These are phyloP conservation scores for Elsinoe ampelina DNA, from an alignment of 2,329 filamentous ascomycete species.

Conservation along the genomic window DNA sequence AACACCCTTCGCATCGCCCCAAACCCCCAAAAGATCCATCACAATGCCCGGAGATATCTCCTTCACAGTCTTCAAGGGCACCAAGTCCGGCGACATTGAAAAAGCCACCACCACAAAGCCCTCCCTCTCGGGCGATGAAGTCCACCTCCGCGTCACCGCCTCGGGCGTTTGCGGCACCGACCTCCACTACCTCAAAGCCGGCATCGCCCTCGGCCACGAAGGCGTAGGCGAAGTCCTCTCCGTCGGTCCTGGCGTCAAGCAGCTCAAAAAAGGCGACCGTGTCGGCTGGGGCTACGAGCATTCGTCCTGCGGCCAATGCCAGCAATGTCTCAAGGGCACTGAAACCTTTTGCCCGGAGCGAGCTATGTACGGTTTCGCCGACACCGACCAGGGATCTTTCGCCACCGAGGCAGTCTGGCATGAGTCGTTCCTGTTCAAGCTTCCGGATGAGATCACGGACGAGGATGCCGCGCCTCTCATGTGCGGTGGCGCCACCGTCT, in stretches of 20 bases:
- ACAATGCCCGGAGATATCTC: slow-evolving; percentile 15
- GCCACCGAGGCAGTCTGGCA: slow-evolving; percentile 39
- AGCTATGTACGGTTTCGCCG: slow-evolving; percentile 35
- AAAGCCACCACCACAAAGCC: slow-evolving; percentile 38
- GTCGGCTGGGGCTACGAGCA: slow-evolving; percentile 44
- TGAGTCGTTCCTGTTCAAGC: slow-evolving; percentile 39
- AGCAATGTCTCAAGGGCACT: slow-evolving; percentile 35
- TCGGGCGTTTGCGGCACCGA: slow-evolving; percentile 58
- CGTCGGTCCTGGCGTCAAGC: slow-evolving; percentile 36
- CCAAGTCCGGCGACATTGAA: slow-evolving; percentile 47
- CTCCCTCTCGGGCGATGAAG: slow-evolving; percentile 44
- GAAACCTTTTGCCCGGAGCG: slow-evolving; percentile 38
- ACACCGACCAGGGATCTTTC: slow-evolving; percentile 41
- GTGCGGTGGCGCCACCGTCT: slow-evolving; percentile 44
- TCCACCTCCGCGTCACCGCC: slow-evolving; percentile 54
- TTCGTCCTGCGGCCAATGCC: slow-evolving; percentile 38
- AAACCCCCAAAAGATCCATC: slow-evolving; percentile 17
- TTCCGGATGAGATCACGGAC: slow-evolving; percentile 37
- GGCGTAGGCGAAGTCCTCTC: slow-evolving; percentile 44
- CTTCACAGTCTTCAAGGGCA: slow-evolving; percentile 58
- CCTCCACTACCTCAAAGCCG: slow-evolving; percentile 34
- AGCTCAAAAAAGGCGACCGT: slow-evolving; percentile 43
- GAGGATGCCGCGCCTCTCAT: slow-evolving; percentile 42
- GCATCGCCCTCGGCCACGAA: slow-evolving; percentile 46
- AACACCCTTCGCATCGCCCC: too few species aligned